Conservation (phyloP, 495 filamentous ascomycete genomes). For the Trichoderma virens region DNA sequence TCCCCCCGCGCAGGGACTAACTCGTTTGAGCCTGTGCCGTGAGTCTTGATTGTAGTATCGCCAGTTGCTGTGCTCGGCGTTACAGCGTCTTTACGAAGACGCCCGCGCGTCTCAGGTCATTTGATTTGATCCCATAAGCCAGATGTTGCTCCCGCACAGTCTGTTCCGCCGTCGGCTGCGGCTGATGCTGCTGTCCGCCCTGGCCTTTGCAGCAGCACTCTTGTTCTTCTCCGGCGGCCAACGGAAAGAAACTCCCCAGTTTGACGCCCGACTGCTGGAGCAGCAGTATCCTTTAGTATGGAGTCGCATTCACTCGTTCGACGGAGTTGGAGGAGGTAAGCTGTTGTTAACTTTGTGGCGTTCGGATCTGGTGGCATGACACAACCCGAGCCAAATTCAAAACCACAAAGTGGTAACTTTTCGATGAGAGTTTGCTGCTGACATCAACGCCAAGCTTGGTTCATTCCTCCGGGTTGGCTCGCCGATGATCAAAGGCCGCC, state of each 20-base stretch:
- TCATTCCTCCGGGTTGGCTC: background rate
- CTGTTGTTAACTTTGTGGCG: background rate
- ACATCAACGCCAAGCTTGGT: background rate
- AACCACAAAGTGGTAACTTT: no score
- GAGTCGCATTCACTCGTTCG: background rate
- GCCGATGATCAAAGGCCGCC: background rate
- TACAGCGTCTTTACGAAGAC: background rate
- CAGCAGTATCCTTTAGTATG: background rate
- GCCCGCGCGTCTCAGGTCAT: background rate
- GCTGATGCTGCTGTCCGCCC: background rate
- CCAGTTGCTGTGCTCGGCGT: background rate
- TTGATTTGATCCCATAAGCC: background rate
- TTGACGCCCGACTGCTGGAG: background rate
- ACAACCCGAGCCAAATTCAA: background rate
- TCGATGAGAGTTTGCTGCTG: background rate
- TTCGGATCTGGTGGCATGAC: background rate
- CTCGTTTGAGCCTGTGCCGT: background rate
- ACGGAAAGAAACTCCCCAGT: no score
- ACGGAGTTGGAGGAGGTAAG: background rate
- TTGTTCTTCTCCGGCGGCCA: background rate
- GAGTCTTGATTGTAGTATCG: background rate
- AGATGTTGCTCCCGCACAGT: background rate
- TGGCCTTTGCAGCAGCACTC: background rate
- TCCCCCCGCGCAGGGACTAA: no score
- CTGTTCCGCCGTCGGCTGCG: slow-evolving; percentile 3